phyloP scores from a whole-genome alignment of 352 stramenopile species.

The Pythium dissotocum region DNA sequence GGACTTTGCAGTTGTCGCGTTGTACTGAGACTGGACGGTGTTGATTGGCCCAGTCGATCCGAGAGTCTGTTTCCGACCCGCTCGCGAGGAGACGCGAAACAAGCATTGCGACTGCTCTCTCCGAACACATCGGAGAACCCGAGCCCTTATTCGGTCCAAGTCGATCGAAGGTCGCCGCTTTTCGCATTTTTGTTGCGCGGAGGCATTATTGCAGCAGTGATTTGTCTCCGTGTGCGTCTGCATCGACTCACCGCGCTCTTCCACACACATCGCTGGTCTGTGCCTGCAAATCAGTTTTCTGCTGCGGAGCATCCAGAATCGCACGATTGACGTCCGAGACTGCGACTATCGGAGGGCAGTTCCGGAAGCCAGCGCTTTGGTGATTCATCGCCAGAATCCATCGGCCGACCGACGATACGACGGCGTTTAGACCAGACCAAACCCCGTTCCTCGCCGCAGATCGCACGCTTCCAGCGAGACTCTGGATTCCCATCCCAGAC shows the following conservation, averaged over 20 bases:
- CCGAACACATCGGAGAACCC: background rate
- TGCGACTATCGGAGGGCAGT: background rate
- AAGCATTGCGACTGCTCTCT: conserved; percentile 1
- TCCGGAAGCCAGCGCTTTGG: background rate
- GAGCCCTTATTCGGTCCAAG: background rate
- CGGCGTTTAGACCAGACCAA: background rate
- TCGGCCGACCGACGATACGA: conserved; percentile 3
- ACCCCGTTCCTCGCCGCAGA: conserved; percentile 2
- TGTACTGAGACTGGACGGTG: background rate
- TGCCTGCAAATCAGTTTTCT: background rate
- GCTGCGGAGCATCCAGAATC: conserved; percentile 1
- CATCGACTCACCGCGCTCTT: background rate
- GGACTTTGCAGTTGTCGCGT: conserved; percentile 2
- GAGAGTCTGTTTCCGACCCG: background rate
- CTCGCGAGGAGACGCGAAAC: conserved; percentile 3
- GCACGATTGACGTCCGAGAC: background rate
- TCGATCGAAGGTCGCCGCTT: background rate
- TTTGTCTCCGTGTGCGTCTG: background rate
- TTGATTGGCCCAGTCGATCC: background rate
- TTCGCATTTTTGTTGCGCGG: background rate
- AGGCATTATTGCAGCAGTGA: background rate
- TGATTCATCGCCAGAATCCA: background rate
- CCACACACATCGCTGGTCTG: background rate
- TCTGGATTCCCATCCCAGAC: background rate
- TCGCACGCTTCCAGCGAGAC: background rate